Conservation (phyloP, 768 basidiomycete genomes). For the Mycena venus region DNA sequence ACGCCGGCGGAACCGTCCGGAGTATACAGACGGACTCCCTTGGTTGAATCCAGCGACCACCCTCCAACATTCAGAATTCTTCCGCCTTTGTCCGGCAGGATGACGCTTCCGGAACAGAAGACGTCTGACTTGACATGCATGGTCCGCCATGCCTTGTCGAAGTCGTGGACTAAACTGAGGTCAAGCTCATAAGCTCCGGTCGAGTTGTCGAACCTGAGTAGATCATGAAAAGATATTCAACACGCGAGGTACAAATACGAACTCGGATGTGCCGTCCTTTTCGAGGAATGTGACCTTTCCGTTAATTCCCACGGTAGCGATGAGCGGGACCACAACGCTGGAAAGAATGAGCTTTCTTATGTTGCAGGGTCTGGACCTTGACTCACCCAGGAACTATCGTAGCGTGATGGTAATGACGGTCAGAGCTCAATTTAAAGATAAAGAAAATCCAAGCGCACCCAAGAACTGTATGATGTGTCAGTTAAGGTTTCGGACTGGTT, state of each 20-base stretch:
- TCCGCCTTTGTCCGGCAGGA: conserved; percentile 81
- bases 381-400: conserved; percentile 21
- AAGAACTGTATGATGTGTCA: conserved; percentile 50
- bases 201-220: conserved; percentile 64
- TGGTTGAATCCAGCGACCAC: conserved; percentile 80
- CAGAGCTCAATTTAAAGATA: background rate
- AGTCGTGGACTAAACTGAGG: conserved; percentile 64
- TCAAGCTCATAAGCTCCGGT: conserved; percentile 88
- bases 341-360: background rate
- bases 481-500: background rate
- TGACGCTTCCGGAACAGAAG: conserved; percentile 81
- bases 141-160: conserved; percentile 71
- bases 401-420: background rate
- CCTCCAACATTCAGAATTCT: conserved; percentile 77
- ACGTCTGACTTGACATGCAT: conserved; percentile 87
- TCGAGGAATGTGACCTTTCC: conserved; percentile 87
- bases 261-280: conserved; percentile 74
- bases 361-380: background rate
- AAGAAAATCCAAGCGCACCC: conserved; percentile 51
- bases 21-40: conserved; percentile 79
- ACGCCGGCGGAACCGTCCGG: conserved; percentile 77
- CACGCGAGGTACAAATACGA: conserved; percentile 21
- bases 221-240: background rate
- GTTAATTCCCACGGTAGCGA: conserved; percentile 84
- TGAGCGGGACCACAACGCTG: conserved; percentile 80